Conservation (phyloP, 1,284 basidiomycete genomes). For the Grifola frondosa region DNA sequence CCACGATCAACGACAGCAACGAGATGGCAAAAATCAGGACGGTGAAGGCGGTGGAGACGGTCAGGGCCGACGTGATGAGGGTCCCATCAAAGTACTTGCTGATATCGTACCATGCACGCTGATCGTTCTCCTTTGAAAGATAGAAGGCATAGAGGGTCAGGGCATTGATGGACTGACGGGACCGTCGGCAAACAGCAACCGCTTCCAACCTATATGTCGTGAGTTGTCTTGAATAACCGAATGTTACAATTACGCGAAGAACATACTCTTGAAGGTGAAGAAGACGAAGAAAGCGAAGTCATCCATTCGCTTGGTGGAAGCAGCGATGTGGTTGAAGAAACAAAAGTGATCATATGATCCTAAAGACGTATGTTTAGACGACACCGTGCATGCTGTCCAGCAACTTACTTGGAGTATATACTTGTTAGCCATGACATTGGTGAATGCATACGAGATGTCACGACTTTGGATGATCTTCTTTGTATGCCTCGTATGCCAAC, state of each 20-base stretch:
- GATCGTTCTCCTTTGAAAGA: slow-evolving; percentile 68
- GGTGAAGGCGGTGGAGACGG: slow-evolving; percentile 89
- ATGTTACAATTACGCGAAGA: background rate
- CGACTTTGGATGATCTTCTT: slow-evolving; percentile 91
- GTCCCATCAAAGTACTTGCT: slow-evolving; percentile 67
- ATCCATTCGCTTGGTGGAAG: slow-evolving; percentile 94
- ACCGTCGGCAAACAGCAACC: slow-evolving; percentile 90
- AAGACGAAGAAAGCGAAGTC: slow-evolving; percentile 99
- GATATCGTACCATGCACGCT: slow-evolving; percentile 68
- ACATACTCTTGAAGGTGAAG: slow-evolving; percentile 96
- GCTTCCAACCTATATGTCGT: slow-evolving; percentile 82
- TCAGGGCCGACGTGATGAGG: slow-evolving; percentile 80
- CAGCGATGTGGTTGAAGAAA: slow-evolving; percentile 95
- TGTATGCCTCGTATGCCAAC: slow-evolving; percentile 90
- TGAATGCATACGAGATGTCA: slow-evolving; percentile 96
- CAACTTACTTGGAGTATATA: slow-evolving; percentile 89
- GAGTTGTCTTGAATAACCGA: slow-evolving; percentile 5
- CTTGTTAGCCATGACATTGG: slow-evolving; percentile 95
- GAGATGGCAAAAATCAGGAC: slow-evolving; percentile 86
- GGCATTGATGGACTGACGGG: slow-evolving; percentile 97
- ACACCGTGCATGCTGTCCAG: background rate
- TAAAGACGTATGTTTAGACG: slow-evolving; percentile 28
- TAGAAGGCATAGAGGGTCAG: slow-evolving; percentile 92
- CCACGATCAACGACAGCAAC: slow-evolving; percentile 77
- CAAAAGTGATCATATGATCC: slow-evolving; percentile 97